Base-by-base conservation (phyloP, 2,329 filamentous ascomycete genomes). In the Penicillium sp. region DNA sequence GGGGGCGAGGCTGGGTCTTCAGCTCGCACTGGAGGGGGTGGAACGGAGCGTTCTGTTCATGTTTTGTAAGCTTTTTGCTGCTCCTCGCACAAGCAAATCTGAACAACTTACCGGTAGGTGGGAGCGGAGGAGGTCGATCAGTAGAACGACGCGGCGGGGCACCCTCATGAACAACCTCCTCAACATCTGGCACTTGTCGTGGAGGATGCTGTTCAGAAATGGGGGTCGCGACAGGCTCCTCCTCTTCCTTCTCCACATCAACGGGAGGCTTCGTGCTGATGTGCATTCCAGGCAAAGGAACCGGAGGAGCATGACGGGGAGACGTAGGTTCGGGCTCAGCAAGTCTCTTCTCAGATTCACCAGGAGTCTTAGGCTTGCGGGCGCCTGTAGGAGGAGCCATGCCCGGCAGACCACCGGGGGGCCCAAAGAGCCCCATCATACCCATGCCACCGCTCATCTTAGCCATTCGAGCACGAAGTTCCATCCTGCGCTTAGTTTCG, bases 361-460 rank as follows among this genome's bases (percentile, higher is more conserved):
- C 65, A 39, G 76, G 65, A 33, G 81, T 66, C 67, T 81, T 83
- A 39, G 82, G 79, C 69, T 84, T 86, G 64, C 81, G 80, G 51
- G 79, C 55, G 54, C 70, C 64, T 65, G 70, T 61, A 73, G 77
- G 78, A 73, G 77, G 78, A 59, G 83, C 79, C 78, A 89, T 83
- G 33, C 75, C 70, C 16, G 87, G 84, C 73, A 92, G 85, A 60
- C 86, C 87, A 39, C 84, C 85, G 37, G 88, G 86, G 19, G 85
- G 84, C 18, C 91, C 91, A 74, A 96, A 96, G 87, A 98, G 95
- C 68, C 92, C 91, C 73, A 92, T 87, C 89, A 98, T 96, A 49
- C 92, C 92, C 91, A 96, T 96, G 22, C 94, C 94, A 56, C 94
- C 94, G 66, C 94, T 96, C 89, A 99, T 95, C 78, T 96, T 97